Evolutionary conservation across 202 grass and related monocot genomes (phyloP), one percentile per base, ranked within the genome.

Genomic region (Bolboschoenoplectus hybrid): DNA sequence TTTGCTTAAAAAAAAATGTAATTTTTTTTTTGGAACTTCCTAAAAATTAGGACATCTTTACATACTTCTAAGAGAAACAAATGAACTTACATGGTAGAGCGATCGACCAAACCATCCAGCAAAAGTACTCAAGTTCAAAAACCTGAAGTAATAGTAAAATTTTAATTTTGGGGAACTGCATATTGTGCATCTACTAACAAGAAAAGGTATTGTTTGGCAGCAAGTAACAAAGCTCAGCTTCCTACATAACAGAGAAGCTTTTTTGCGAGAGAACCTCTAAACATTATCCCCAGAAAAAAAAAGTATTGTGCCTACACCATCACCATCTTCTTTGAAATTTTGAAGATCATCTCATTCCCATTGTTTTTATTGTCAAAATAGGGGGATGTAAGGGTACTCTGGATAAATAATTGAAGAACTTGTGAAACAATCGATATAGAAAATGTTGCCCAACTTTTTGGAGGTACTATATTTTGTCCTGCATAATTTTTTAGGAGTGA

Each of bases 51-150:
- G 14, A 1, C 12, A 58, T 58, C 32, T 79, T 72, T 47, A 9
- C 68, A 56, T 51, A 11, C 19, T 20, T 58, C 51, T 58, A 34
- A 79, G 52, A 20, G 32, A 77, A 81, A 84, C 20, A 68, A 87
- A 50, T 74, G 51, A 65, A 81, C 88, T 92, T 95, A 97, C 93
- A 89, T 97, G 95, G 74, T 97, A 97, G 40, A 97, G 40, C 36
- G 95, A 93, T 9, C 88, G 81, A 46, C 85, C 95, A 87, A 97
- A 97, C 95, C 93, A 97, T 95, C 88, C 93, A 82, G 81, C 87
- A 89, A 95, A 97, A 66, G 93, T 97, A 92, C 88, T 88, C 74
- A 62, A 87, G 65, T 92, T 97, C 74, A 97, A 82, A 78, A 93
- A 84, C 89, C 95, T 97, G 87, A 20, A 50, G 89, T 83, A 2